Evolutionary conservation across 202 grass and related monocot genomes (phyloP).

Genomic region (Musa balbisiana): DNA sequence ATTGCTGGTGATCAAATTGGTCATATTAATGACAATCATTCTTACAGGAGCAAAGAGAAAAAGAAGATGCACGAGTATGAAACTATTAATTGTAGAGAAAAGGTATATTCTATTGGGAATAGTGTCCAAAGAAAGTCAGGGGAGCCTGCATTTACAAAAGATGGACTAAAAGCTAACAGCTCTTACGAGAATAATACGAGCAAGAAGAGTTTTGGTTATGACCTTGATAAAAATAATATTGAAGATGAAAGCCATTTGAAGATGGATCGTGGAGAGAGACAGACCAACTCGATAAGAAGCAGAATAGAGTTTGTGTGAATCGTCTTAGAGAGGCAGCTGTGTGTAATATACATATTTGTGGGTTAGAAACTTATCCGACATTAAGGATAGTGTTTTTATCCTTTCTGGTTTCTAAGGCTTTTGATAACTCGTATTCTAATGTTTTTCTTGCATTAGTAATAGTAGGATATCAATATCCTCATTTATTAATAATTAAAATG

Average conservation of each 20-base stretch:
- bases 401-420: too few relatives aligned
- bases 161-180: not conserved
- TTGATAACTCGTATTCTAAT: too few relatives aligned
- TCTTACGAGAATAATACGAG: not conserved
- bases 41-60: not conserved
- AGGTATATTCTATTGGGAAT: conserved; percentile 3
- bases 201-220: not conserved
- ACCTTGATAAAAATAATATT: not conserved
- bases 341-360: not conserved
- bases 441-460: too few relatives aligned
- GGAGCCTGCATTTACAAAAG: not conserved
- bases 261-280: not conserved
- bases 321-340: not conserved
- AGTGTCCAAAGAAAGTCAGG: not conserved
- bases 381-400: too few relatives aligned
- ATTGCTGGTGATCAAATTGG: not conserved
- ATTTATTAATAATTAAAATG: too few relatives aligned
- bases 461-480: too few relatives aligned
- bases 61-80: conserved; percentile 7
- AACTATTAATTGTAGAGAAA: conserved; percentile 24
- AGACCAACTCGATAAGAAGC: not conserved
- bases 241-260: not conserved
- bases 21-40: not conserved
- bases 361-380: too few relatives aligned
- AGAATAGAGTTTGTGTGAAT: not conserved